Base-by-base conservation (phyloP, 2,329 filamentous ascomycete genomes). In the Ophiosphaerella narmari region DNA sequence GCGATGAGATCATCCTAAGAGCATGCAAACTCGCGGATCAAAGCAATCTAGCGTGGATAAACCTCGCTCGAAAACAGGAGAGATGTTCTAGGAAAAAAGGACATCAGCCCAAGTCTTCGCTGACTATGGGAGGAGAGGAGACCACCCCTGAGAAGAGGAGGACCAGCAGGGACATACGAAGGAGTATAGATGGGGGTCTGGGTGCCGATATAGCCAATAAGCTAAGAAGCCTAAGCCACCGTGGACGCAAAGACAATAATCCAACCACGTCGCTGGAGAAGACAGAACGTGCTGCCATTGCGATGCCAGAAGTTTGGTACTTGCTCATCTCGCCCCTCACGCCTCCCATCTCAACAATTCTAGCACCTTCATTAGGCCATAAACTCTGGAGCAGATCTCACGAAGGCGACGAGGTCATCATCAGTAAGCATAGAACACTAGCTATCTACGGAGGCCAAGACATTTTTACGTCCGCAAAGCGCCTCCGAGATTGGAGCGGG, bases 381-480 rank as follows among this genome's bases (percentile, higher is more conserved):
- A 66, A 57, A 31, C 61, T 70, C 26, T 72, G 68, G 69, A 59
- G 45, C 29, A 61, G 52, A 18, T 43, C 55, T 14, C 52, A 44
- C 2, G 54, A 57, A 23, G 40, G 43, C 1, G 7, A 47, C 12
- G 44, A 47, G 4, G 60, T 68, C 9, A 46, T 57, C 9, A 47
- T 72, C 33, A 63, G 59, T 5, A 64, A 60, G 33, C 58, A 68
- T 40, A 45, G 46, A 5, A 87, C 87, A 0, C 70, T 96, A 31
- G 86, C 84, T 0, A 72, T 96, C 0, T 96, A 86, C 65, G 93
- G 92, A 1, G 84, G 87, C 43, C 78, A 82, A 4, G 92, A 97
- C 70, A 74, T 80, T 0, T 95, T 97, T 57, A 86, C 89, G 1
- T 82, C 86, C 1, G 77, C 77, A 3, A 81, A 79, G 50, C 89